Base-by-base conservation (phyloP, 306 rosid species). In the Biancaea sappan region DNA sequence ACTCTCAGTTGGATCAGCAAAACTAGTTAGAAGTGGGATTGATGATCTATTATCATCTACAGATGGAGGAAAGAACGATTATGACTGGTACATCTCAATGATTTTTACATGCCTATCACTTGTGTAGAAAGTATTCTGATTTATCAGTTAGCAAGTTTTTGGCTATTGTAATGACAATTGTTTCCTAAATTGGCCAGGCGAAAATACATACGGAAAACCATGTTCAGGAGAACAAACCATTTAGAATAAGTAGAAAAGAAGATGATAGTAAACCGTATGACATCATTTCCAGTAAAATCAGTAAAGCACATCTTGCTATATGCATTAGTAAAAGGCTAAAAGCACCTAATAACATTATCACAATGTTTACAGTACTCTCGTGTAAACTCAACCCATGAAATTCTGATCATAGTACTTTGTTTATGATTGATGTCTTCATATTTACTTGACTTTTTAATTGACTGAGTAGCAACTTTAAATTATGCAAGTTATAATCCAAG, bases 51-150 rank as follows among this genome's bases (percentile, higher is more conserved):
- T 94, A 63, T 84, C 98, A 25, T 82, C 96, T 35, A 32, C 92
- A 1, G 97, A 92, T 24, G 93, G 93, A 75, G 99, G 99, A 66
- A 94, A 94, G 74, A 93, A 94, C 76, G 99, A 94, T 74, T 94
- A 91, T 43, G 99, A 94, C 62, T 94, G 98, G 98, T 94, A 79
- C 38, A 40, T 67, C 34, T 53, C 9, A 13, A 16, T 47, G 31
- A 44, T 12, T 5, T 37, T 32, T 15, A 16, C 59, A 54, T 54
- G 12, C 10, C 6, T 48, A 22, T 35, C 4, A 24, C 3, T 61
- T 6, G 6, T 28, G 40, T 32, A 34, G 34, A 32, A 31, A 22
- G 51, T 37, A 29, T 66, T 4, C 22, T 66, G 50, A 67, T 76
- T 66, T 44, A 14, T 28, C 28, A 28, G 35, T 65, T 65, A 44